A percentile compares a stretch with the other conserved stretches of the same genome.
Conservation (phyloP, 2,329 filamentous ascomycete genomes). For the Gnomoniopsis smithogilvyi region DNA sequence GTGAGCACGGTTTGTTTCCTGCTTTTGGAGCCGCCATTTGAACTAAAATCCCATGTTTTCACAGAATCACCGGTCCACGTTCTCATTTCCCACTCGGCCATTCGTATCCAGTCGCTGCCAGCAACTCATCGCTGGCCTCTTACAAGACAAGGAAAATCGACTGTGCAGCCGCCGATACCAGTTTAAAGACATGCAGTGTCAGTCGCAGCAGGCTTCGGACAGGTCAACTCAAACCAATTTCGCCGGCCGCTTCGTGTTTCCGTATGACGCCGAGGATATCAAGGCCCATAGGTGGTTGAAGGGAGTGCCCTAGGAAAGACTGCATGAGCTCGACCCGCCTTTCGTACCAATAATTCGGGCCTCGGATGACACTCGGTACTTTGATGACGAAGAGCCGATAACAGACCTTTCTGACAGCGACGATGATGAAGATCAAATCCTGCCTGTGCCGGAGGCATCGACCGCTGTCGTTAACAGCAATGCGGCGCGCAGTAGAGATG, state of each 20-base stretch:
- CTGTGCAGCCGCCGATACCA: conserved; percentile 75
- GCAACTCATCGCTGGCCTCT: conserved; percentile 69
- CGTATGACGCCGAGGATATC: conserved; percentile 84
- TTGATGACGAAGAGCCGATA: conserved; percentile 77
- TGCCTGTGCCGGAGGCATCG: background rate
- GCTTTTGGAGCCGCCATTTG: background rate
- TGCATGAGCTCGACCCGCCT: conserved; percentile 70
- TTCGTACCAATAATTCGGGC: conserved; percentile 72
- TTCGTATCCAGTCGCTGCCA: conserved; percentile 68
- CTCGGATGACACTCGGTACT: conserved; percentile 80
- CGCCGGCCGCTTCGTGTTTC: conserved; percentile 64
- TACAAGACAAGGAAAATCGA: conserved; percentile 71
- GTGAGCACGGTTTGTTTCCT: conserved; percentile 40
- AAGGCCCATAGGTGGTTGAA: conserved; percentile 85
- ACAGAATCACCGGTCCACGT: conserved; percentile 60
- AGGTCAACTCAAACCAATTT: conserved; percentile 27
- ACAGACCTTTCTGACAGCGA: conserved; percentile 57
- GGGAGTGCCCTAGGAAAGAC: conserved; percentile 70
- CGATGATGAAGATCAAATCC: conserved; percentile 19
- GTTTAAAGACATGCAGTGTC: conserved; percentile 52
- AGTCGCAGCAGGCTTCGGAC: conserved; percentile 7
- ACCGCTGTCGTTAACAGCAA: background rate
- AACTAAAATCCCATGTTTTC: background rate
- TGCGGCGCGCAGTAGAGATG: conserved; percentile 1
- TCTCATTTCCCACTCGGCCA: conserved; percentile 67